Conservation (phyloP, 192 early-diverging fungal species). For the Backusella australiensis region DNA sequence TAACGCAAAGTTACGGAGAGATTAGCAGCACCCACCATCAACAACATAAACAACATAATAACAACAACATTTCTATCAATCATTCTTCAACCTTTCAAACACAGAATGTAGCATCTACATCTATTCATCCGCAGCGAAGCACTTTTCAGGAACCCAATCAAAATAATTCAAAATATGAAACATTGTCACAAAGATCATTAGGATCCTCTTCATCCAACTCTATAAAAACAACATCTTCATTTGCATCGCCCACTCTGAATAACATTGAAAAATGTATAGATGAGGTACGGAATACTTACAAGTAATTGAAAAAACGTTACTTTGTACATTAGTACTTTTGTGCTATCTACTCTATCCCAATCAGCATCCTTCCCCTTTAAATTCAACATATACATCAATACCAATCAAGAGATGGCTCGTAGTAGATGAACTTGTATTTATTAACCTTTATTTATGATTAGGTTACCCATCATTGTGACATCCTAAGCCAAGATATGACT, state of each 20-base stretch:
- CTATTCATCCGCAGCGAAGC: not conserved
- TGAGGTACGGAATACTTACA: not conserved
- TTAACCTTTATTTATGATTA: not conserved
- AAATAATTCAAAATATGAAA: not conserved
- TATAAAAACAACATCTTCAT: not conserved
- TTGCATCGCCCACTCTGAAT: not conserved
- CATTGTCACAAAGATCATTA: not conserved
- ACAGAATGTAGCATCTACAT: not conserved
- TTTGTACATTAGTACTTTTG: not conserved
- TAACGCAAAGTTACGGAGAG: not conserved
- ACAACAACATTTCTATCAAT: not conserved
- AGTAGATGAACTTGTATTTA: not conserved
- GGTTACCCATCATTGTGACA: conserved; percentile 18
- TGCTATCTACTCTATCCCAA: not conserved
- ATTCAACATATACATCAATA: not conserved
- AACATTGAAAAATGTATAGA: conserved; percentile 10
- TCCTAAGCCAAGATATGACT: conserved; percentile 4
- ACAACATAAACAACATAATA: not conserved
- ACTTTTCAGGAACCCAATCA: not conserved
- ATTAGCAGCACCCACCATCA: not conserved
- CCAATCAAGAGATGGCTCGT: not conserved
- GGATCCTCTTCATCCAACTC: not conserved
- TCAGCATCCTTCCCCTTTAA: not conserved
- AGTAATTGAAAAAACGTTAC: not conserved
- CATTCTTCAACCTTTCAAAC: not conserved